phyloP scores from a whole-genome alignment of 2,329 filamentous ascomycete species.

The Cyclaneusma minus region DNA sequence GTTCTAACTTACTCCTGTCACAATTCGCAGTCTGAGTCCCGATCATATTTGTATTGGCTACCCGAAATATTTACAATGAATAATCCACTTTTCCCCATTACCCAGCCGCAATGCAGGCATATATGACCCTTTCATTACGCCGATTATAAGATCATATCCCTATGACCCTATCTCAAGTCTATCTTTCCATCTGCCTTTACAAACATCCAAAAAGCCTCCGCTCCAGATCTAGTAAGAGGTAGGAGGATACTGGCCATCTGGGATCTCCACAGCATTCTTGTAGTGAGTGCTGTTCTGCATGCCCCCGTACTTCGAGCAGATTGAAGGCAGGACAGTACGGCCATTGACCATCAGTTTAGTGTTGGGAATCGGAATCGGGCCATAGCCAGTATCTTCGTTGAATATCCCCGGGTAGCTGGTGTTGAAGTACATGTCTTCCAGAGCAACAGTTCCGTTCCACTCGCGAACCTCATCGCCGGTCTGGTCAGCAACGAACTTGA shows the following conservation, averaged over 20 bases:
- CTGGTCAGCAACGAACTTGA: constrained; percentile 39
- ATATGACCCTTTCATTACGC: too few relatives aligned
- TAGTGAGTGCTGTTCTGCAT: constrained; percentile 15
- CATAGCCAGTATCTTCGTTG: constrained; percentile 12
- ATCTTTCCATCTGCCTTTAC: too few relatives aligned
- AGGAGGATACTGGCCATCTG: constrained; percentile 15
- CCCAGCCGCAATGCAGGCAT: too few relatives aligned
- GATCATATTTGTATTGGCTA: too few relatives aligned
- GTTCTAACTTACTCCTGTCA: too few relatives aligned
- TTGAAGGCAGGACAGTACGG: constrained; percentile 15
- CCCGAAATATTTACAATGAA: too few relatives aligned
- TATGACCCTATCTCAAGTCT: too few relatives aligned
- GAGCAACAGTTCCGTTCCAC: constrained; percentile 10
- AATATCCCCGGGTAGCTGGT: constrained; percentile 27
- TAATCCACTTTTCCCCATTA: too few relatives aligned
- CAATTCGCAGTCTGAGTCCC: too few relatives aligned
- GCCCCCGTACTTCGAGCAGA: constrained; percentile 14
- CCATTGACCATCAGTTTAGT: constrained; percentile 11
- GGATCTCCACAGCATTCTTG: constrained; percentile 14
- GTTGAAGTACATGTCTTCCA: constrained; percentile 26
- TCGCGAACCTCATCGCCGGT: constrained; percentile 35
- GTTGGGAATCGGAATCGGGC: constrained; percentile 21
- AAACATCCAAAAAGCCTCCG: too few relatives aligned
- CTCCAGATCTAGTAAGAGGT: too few relatives aligned
- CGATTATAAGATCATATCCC: too few relatives aligned